These are phyloP conservation scores for Physcomitrellopsis africana DNA, from an alignment of 225 moss, liverwort and hornwort genomes.

Conservation along the genomic window DNA sequence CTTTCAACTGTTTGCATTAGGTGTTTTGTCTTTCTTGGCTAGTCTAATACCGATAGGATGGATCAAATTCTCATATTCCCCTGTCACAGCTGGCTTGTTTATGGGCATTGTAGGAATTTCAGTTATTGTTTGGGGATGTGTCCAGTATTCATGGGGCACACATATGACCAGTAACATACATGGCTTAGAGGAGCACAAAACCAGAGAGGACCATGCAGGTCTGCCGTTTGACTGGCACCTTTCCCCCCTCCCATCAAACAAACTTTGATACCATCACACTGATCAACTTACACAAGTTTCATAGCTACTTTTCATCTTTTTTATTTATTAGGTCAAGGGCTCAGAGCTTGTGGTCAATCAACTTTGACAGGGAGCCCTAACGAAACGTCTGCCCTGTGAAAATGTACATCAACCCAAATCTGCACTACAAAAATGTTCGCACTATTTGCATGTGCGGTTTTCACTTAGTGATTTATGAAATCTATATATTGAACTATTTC, in stretches of 20 bases:
- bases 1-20: constrained; percentile 52
- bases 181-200: constrained; percentile 51
- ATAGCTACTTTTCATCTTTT: constrained; percentile 4
- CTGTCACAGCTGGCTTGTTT: constrained; percentile 47
- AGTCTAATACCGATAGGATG: constrained; percentile 62
- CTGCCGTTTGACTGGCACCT: constrained; percentile 65
- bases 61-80: constrained; percentile 62
- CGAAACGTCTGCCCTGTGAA: no score
- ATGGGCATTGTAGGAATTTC: constrained; percentile 50
- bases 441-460: no score
- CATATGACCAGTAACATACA: constrained; percentile 58
- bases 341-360: not conserved
- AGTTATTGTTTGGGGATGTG: constrained; percentile 50
- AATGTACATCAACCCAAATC: no score
- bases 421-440: no score
- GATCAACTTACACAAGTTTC: not conserved
- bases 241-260: constrained; percentile 44
- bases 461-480: no score
- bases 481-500: no score
- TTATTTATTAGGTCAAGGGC: not conserved
- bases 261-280: constrained; percentile 24
- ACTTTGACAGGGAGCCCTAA: not conserved
- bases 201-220: constrained; percentile 39
- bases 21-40: constrained; percentile 55
- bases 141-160: constrained; percentile 59